These are phyloP conservation scores for Spathaspora arborariae DNA, from an alignment of 805 yeast genomes.

Conservation along the genomic window DNA sequence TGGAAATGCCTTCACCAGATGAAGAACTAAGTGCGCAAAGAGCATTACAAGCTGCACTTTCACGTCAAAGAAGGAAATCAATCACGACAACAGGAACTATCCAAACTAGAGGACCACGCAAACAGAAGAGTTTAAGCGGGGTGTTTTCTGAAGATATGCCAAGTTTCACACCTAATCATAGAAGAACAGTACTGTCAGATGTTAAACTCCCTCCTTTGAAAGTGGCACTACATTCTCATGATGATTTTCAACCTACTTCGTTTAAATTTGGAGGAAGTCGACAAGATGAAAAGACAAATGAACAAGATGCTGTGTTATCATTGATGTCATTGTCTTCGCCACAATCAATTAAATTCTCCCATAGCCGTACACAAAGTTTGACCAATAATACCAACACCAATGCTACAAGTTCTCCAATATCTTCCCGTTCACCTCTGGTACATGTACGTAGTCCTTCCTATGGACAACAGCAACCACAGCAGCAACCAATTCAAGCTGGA, in stretches of 20 bases:
- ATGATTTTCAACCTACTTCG: slow-evolving; percentile 4
- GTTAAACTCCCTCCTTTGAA: slow-evolving; percentile 28
- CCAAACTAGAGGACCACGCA: slow-evolving; percentile 6
- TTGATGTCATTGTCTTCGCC: slow-evolving; percentile 56
- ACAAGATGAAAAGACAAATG: slow-evolving; percentile 22
- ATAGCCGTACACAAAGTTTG: slow-evolving; percentile 27
- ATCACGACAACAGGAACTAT: slow-evolving; percentile 1
- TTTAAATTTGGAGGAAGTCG: not conserved
- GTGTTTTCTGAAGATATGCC: not conserved
- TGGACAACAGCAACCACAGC: too few relatives aligned
- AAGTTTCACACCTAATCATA: not conserved
- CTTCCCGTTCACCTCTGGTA: slow-evolving; percentile 23
- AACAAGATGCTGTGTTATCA: slow-evolving; percentile 54
- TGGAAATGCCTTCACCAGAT: slow-evolving; percentile 27
- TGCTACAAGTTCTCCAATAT: slow-evolving; percentile 11
- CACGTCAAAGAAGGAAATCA: slow-evolving; percentile 24
- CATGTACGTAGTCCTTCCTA: slow-evolving; percentile 11
- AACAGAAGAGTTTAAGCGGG: not conserved
- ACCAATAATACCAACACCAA: slow-evolving; percentile 21
- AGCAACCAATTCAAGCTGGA: slow-evolving; percentile 10
- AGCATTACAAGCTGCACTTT: slow-evolving; percentile 40
- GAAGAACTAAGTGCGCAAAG: slow-evolving; percentile 44
- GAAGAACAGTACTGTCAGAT: slow-evolving; percentile 1
- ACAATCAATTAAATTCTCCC: slow-evolving; percentile 26
- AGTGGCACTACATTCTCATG: slow-evolving; percentile 15